phyloP scores from a whole-genome alignment of 2,329 filamentous ascomycete species.

The Talaromyces pinophilus region DNA sequence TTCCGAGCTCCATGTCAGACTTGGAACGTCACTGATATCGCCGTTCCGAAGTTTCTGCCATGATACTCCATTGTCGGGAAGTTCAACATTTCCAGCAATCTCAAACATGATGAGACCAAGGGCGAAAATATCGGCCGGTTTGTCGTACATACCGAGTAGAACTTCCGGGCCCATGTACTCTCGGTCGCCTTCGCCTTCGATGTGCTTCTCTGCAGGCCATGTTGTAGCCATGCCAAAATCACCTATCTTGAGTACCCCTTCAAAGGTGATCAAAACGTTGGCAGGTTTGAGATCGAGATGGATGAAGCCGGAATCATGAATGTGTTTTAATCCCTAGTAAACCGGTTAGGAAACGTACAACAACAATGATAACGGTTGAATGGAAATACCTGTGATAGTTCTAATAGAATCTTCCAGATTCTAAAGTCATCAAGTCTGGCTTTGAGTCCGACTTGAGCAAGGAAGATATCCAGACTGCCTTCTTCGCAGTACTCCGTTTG shows the following conservation, averaged over 20 bases:
- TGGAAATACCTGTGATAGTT: conserved; percentile 70
- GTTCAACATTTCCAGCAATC: conserved; percentile 87
- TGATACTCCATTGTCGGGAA: conserved; percentile 87
- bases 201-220: conserved; percentile 73
- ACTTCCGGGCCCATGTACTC: conserved; percentile 96
- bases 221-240: conserved; percentile 72
- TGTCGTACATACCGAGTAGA: conserved; percentile 80
- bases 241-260: conserved; percentile 66
- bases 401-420: conserved; percentile 96
- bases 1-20: conserved; percentile 75
- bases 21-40: conserved; percentile 85
- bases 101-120: conserved; percentile 93
- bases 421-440: conserved; percentile 93
- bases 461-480: conserved; percentile 82
- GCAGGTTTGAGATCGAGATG: conserved; percentile 68
- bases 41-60: conserved; percentile 90
- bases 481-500: conserved; percentile 97
- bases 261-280: conserved; percentile 66
- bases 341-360: background rate
- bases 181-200: conserved; percentile 91
- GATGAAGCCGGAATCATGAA: conserved; percentile 83
- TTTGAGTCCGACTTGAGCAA: conserved; percentile 77
- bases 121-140: conserved; percentile 90
- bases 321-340: conserved; percentile 78
- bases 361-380: background rate